Conservation (phyloP, 768 basidiomycete species). For the Boletus tylopilopsis region DNA sequence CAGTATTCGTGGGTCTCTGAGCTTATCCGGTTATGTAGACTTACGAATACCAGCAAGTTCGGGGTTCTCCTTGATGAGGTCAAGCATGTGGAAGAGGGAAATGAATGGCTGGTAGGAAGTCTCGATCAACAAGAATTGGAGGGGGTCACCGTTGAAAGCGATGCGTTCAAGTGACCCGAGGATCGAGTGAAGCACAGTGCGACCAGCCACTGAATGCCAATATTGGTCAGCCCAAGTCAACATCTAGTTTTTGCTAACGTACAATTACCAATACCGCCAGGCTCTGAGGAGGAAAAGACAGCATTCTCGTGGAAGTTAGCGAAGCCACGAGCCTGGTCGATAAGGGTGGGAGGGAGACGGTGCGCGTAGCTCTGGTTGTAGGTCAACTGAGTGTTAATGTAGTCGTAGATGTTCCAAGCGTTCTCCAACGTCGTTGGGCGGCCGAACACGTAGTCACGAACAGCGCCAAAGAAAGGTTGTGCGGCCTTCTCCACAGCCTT, state of each 20-base stretch:
- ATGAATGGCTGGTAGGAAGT: conserved; percentile 91
- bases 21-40: conserved; percentile 27
- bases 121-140: conserved; percentile 74
- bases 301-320: conserved; percentile 80
- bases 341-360: conserved; percentile 73
- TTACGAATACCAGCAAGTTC: conserved; percentile 62
- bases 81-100: conserved; percentile 79
- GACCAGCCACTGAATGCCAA: conserved; percentile 64
- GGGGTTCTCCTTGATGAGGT: conserved; percentile 53
- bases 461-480: conserved; percentile 58
- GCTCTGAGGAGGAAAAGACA: conserved; percentile 61
- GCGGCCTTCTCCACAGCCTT: conserved; percentile 56
- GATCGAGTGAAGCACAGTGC: conserved; percentile 71
- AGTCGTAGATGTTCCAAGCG: conserved; percentile 79
- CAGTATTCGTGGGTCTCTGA: conserved; percentile 7
- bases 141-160: conserved; percentile 73
- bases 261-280: conserved; percentile 77
- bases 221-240: conserved; percentile 3
- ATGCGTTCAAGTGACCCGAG: conserved; percentile 71
- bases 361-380: conserved; percentile 83
- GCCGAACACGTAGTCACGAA: conserved; percentile 71
- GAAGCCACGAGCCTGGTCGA: conserved; percentile 69
- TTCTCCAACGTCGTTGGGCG: conserved; percentile 65
- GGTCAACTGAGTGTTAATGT: conserved; percentile 65
- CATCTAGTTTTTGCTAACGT: conserved; percentile 28